A percentile compares a stretch with the other conserved stretches of the same genome.
phyloP scores from a whole-genome alignment of 192 early-diverging fungal species.

The Dispira parvispora region DNA sequence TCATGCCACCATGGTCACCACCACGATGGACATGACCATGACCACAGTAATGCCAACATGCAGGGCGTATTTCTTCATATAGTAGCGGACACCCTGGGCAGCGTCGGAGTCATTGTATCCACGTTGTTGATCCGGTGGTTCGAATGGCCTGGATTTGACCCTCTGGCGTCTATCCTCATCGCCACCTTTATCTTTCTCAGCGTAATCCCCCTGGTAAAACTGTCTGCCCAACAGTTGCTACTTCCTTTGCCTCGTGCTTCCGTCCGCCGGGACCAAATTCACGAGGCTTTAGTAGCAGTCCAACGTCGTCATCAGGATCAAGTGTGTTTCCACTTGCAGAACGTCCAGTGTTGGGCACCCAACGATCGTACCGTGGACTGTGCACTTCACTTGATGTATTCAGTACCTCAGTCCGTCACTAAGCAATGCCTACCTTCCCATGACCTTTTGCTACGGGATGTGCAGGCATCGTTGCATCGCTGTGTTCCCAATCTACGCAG shows the following conservation, averaged over 20 bases:
- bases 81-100: slow-evolving; percentile 85
- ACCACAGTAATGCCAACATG: slow-evolving; percentile 63
- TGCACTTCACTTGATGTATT: not conserved
- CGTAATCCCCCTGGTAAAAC: slow-evolving; percentile 67
- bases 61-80: slow-evolving; percentile 90
- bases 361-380: not conserved
- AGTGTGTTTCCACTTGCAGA: no score
- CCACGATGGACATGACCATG: slow-evolving; percentile 15
- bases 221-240: slow-evolving; percentile 37
- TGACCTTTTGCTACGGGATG: not conserved
- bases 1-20: slow-evolving; percentile 34
- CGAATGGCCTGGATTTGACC: slow-evolving; percentile 92
- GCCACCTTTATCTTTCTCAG: slow-evolving; percentile 69
- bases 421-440: no score
- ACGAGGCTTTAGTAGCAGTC: not conserved
- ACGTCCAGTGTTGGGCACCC: slow-evolving; percentile 1
- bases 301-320: no score
- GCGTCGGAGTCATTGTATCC: slow-evolving; percentile 91
- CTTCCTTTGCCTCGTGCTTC: slow-evolving; percentile 11
- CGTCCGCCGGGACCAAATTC: not conserved
- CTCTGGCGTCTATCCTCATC: slow-evolving; percentile 85
- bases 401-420: not conserved
- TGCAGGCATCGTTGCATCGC: not conserved
- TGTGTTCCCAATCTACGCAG: not conserved
- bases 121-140: slow-evolving; percentile 74